phyloP scores from a whole-genome alignment of 208 protist species.

The Leishmania martiniquensis region DNA sequence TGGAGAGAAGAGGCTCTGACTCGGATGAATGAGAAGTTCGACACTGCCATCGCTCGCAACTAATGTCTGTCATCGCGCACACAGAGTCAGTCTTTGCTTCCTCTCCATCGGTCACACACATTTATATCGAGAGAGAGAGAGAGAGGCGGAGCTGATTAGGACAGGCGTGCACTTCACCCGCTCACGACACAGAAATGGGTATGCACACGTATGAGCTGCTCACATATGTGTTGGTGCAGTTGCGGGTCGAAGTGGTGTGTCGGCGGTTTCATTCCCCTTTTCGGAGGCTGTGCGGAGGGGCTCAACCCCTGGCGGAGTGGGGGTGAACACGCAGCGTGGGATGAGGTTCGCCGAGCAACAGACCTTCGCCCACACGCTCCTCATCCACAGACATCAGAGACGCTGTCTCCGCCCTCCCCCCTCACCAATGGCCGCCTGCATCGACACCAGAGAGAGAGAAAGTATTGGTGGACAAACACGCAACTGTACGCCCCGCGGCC shows the following conservation, averaged over 20 bases:
- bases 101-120: background rate
- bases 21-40: background rate
- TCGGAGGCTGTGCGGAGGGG: background rate
- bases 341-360: background rate
- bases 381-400: background rate
- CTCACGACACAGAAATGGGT: background rate
- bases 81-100: background rate
- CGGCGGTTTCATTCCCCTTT: background rate
- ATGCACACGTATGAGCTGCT: background rate
- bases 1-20: background rate
- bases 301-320: background rate
- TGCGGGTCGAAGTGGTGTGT: background rate
- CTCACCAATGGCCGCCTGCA: background rate
- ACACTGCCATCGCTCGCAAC: background rate
- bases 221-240: background rate
- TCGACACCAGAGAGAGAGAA: slow-evolving; percentile 3
- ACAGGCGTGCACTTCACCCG: no score
- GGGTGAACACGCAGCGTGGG: background rate
- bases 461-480: background rate
- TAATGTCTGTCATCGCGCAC: background rate
- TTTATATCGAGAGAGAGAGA: background rate
- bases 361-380: background rate
- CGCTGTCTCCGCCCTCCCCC: background rate
- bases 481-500: background rate
- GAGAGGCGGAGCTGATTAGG: no score